A percentile compares a stretch with the other conserved stretches of the same genome.
Evolutionary conservation across 2,329 filamentous ascomycete genomes (phyloP).

Genomic region (Fusarium setosum): DNA sequence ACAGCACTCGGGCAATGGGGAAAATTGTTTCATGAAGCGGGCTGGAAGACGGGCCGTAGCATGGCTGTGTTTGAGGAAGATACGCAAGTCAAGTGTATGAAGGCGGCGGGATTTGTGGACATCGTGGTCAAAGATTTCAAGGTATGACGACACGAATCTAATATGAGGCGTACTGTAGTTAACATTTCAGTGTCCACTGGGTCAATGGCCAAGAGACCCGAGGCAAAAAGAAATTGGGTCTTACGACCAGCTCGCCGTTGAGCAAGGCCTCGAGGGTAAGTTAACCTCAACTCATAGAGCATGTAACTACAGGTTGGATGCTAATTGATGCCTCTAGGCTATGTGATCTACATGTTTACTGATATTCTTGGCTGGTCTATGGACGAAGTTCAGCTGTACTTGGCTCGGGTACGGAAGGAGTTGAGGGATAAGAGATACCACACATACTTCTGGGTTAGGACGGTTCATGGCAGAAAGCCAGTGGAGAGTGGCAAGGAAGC

Average conservation of each 20-base stretch:
- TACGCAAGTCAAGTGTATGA: slow-evolving; percentile 13
- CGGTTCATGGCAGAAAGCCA: slow-evolving; percentile 11
- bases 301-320: too few relatives aligned
- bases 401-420: slow-evolving; percentile 7
- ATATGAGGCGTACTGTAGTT: too few relatives aligned
- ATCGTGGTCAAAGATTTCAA: slow-evolving; percentile 13
- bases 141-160: neutral
- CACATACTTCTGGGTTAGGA: slow-evolving; percentile 15
- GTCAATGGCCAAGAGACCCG: slow-evolving; percentile 16
- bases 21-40: slow-evolving; percentile 13
- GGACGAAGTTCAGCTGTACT: slow-evolving; percentile 12
- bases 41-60: slow-evolving; percentile 8
- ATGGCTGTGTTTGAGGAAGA: slow-evolving; percentile 15
- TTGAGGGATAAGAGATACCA: slow-evolving; percentile 14
- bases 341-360: slow-evolving; percentile 15
- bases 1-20: slow-evolving; percentile 15
- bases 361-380: slow-evolving; percentile 13
- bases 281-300: too few relatives aligned
- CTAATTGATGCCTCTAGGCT: neutral
- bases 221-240: slow-evolving; percentile 13
- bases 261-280: slow-evolving; percentile 14
- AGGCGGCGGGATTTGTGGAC: slow-evolving; percentile 14
- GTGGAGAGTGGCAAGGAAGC: neutral
- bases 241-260: slow-evolving; percentile 12
- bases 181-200: neutral